Base-by-base conservation (phyloP, 2,329 filamentous ascomycete genomes). In the Colletotrichum viniferum region DNA sequence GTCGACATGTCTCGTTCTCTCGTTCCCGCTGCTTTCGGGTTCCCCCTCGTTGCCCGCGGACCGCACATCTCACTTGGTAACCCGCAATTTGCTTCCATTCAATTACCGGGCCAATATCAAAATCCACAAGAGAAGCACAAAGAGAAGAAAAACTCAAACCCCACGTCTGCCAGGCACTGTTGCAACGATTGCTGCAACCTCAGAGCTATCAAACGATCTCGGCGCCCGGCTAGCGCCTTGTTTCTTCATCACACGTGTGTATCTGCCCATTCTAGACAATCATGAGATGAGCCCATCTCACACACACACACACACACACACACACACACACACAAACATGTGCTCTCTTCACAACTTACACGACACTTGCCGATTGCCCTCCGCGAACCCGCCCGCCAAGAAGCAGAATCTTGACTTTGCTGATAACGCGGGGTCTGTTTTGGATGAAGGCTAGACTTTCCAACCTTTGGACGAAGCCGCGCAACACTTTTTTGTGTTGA, bases 371-470 rank as follows among this genome's bases (percentile, higher is more conserved):
- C 32, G 38, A 72, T 18, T 14, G 43, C 28, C 13, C 34, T 48
- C 18, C 10, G 68, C 61, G 61, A 65, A 64, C 36, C 71, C 52
- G 36, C n/a, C 38, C 28, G 48, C 61, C 34, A 26, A 72, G 62
- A 66, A 24, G 24, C 16, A 36, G n/a, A 24, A 34, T 63, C 56
- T 72, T 69, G 56, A 55, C 62, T 71, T 74, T 74, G 69, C 62
- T 72, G 72, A 74, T 67, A 74, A 73, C 58, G 69, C 73, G 63
- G 63, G 69, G 73, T 73, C 69, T 30, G 73, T 75, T 75, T 75
- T 63, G 69, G 73, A 73, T 73, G 73, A 73, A 68, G 63, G 55
- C 34, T 12, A 62, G 56, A 61, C 55, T 67, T 56, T 62, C 18
- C 26, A 34, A 18, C 38, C 48, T 68, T 48, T 63, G 61, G 69